Base-by-base conservation (phyloP, 345 rosid species). In the Citrus sp. region DNA sequence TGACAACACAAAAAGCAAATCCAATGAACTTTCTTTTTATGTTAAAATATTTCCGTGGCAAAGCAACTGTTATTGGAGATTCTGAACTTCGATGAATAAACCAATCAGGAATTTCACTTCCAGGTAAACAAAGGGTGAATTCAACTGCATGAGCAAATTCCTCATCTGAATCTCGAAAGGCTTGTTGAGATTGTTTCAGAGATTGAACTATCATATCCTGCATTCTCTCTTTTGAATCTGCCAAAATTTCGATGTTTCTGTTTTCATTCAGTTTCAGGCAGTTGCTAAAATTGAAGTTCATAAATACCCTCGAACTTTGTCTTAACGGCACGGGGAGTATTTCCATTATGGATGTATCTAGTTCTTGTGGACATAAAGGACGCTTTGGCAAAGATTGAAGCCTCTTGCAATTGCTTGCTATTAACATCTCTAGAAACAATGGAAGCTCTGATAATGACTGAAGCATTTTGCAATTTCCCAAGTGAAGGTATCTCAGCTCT, bases 361-460 rank as follows among this genome's bases (percentile, higher is more conserved):
- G 1, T 28, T 63, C 38, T 28, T 63, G 37, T 2, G 6, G 24
- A 1, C n/a, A 10, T 1, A 13, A 25, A 13, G 51, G 12, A 42
- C 6, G 5, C 71, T n/a, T 3, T 61, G 68, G 56, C 37, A 74
- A 40, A 38, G 68, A 34, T 18, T 73, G 77, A 22, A 74, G 58
- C 6, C 4, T 2, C 56, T 16, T 61, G 58, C 67, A 61, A 18
- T 40, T 40, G 19, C 4, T 25, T 75, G 78, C 49, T 42, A 12
- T 12, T 42, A 42, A 42, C 70, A 8, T 75, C 60, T 2, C 1
- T 19, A 42, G 70, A 75, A 6, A 9, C 19, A 12, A 19, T 19
- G 78, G 78, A 42, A 75, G 78, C 78, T 63, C 16, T 10, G 77
- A 22, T 1, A 69, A 69, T 24, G 72, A 69, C 6, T 42, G 72